These are phyloP conservation scores for Ogataea pignaliae DNA, from an alignment of 805 yeast genomes.

Conservation along the genomic window DNA sequence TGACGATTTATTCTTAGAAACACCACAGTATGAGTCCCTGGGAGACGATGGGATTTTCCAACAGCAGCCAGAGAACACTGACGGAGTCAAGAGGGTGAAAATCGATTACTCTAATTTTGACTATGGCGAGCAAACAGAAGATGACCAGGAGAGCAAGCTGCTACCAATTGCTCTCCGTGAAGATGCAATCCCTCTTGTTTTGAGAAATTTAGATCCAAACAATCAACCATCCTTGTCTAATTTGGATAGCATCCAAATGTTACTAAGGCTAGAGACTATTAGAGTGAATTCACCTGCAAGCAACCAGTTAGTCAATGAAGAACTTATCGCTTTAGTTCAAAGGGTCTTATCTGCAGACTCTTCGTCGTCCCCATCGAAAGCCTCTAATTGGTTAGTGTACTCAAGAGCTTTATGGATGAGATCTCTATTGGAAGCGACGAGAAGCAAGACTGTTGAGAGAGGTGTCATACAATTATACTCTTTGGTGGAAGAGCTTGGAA, in stretches of 20 bases:
- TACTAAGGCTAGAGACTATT: conserved; percentile 61
- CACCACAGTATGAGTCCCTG: conserved; percentile 61
- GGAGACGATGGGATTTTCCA: conserved; percentile 42
- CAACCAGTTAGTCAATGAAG: conserved; percentile 72
- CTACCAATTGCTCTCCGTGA: conserved; percentile 61
- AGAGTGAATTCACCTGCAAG: conserved; percentile 69
- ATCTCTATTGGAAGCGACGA: conserved; percentile 73
- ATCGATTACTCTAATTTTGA: conserved; percentile 31
- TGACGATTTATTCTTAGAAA: conserved; percentile 75
- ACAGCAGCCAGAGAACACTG: conserved; percentile 27
- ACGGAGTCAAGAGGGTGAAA: conserved; percentile 38
- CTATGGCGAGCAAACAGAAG: conserved; percentile 6
- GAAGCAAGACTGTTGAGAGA: conserved; percentile 85
- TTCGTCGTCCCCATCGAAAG: background rate
- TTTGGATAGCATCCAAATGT: conserved; percentile 68
- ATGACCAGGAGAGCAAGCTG: conserved; percentile 34
- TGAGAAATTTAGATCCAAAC: conserved; percentile 68
- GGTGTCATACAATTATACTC: conserved; percentile 92
- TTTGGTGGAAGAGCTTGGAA: conserved; percentile 81
- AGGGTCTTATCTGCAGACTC: conserved; percentile 56
- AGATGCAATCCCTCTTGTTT: conserved; percentile 55
- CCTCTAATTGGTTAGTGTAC: conserved; percentile 71
- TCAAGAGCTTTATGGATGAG: conserved; percentile 87
- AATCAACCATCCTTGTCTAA: conserved; percentile 69
- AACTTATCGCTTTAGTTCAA: conserved; percentile 68